These are phyloP conservation scores for Amanita pseudoporphyria DNA, from an alignment of 768 basidiomycete species.

Conservation along the genomic window DNA sequence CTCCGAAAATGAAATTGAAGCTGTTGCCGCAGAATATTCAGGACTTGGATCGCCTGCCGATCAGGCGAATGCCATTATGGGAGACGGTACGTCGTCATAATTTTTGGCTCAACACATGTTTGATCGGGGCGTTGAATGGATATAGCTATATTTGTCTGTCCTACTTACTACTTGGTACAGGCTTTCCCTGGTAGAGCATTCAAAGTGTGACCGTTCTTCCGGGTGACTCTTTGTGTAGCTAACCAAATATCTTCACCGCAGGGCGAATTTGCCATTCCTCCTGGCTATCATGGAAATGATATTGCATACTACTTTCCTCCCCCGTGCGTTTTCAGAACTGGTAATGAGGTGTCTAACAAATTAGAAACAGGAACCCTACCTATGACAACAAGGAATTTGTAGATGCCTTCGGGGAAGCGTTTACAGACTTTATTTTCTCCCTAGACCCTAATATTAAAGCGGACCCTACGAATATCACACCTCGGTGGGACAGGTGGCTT, in stretches of 20 bases:
- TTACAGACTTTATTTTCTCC: constrained; percentile 26
- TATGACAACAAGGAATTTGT: constrained; percentile 27
- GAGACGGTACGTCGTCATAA: constrained; percentile 24
- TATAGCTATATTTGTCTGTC: constrained; percentile 35
- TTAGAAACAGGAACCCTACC: constrained; percentile 13
- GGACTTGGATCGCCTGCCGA: constrained; percentile 22
- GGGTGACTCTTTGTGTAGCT: not conserved
- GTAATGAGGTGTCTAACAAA: not conserved
- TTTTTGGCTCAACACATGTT: not conserved
- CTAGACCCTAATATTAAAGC: constrained; percentile 23
- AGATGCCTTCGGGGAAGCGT: constrained; percentile 27
- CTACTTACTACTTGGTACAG: constrained; percentile 28
- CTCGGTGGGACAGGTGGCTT: constrained; percentile 23
- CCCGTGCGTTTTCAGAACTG: constrained; percentile 19
- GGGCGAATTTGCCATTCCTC: constrained; percentile 35
- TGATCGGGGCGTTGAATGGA: not conserved
- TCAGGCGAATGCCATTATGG: constrained; percentile 26
- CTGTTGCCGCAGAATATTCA: constrained; percentile 20
- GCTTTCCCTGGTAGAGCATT: constrained; percentile 21
- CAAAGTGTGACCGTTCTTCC: constrained; percentile 18
- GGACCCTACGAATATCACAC: constrained; percentile 25
- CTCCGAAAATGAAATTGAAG: constrained; percentile 15
- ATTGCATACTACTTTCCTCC: constrained; percentile 29
- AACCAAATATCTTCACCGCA: constrained; percentile 5
- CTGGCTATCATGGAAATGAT: constrained; percentile 28